Base-by-base conservation (phyloP, 768 basidiomycete species). In the Auriscalpium orientale region DNA sequence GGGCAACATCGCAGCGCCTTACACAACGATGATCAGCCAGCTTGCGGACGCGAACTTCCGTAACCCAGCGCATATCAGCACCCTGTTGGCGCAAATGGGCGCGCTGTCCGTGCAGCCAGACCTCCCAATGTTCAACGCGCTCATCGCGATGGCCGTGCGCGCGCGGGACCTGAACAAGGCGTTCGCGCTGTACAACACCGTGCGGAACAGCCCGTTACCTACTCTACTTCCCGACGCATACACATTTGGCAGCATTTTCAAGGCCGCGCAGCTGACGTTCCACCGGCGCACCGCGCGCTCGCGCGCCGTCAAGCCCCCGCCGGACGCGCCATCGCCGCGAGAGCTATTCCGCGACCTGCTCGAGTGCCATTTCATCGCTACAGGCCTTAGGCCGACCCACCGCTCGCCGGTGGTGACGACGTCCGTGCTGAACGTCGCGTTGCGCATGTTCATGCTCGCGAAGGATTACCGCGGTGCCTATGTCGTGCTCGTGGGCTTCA, bases 101-200 rank as follows among this genome's bases (percentile, higher is more conserved):
- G 63, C 68, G 18, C 67, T 72, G 1, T 71, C 71, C 4, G 67
- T 77, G 12, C 44, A 64, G 2, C 73, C 75, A 0, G 70, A 78
- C 52, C 67, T 72, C 9, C 61, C 62, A 40, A 59, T 81, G n/a
- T 75, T 81, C 67, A 81, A 83, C 54, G 57, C 73, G 8, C 72
- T 84, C 58, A 73, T 83, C 13, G 67, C 72, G 7, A 66, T 68
- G 15, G 73, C 78, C 54, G 61, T 72, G 38, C 62, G 70, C 12
- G 64, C 64, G 1, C 54, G 65, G 12, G 68, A 69, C 6, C 66
- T 71, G 49, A 61, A 59, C 5, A 67, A 70, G 16, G 76, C 74
- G 7, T 77, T 81, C 57, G 61, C 68, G 3, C 65, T 81, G 4
- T 84, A 81, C 59, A 62, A 62, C 8, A 53, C 72, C 20, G 63